A percentile compares a stretch with the other conserved stretches of the same genome.
Evolutionary conservation across 2,329 filamentous ascomycete species (phyloP).

Genomic region (Apiospora sp.): DNA sequence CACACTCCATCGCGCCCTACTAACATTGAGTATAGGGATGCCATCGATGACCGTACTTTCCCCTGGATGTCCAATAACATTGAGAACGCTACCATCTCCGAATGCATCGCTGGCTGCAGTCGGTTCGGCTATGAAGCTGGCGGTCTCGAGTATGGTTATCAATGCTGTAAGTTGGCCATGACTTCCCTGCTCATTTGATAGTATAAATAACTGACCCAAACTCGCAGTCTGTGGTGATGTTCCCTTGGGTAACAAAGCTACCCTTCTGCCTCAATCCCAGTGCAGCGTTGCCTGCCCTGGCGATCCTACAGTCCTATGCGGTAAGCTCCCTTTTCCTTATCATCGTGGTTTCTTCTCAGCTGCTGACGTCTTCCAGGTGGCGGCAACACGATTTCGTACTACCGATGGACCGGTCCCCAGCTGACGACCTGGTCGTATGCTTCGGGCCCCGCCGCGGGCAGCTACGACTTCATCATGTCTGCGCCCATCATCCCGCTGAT

Average conservation of each 20-base stretch:
- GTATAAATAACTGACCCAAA: neutral
- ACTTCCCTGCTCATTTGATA: neutral
- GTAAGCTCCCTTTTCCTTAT: constrained; percentile 30
- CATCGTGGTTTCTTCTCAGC: neutral
- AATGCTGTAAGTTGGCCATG: constrained; percentile 40
- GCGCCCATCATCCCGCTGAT: constrained; percentile 64
- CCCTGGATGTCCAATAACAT: constrained; percentile 48
- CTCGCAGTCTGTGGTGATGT: constrained; percentile 46
- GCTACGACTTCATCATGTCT: constrained; percentile 61
- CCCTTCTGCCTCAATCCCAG: constrained; percentile 44
- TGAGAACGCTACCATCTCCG: constrained; percentile 49
- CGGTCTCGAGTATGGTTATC: constrained; percentile 53
- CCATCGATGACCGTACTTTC: constrained; percentile 38
- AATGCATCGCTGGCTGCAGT: constrained; percentile 50
- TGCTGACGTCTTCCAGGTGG: constrained; percentile 36
- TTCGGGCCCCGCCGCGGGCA: constrained; percentile 56
- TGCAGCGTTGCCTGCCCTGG: constrained; percentile 48
- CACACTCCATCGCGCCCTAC: neutral
- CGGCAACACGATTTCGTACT: constrained; percentile 55
- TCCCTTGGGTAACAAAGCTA: neutral
- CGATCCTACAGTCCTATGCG: constrained; percentile 47
- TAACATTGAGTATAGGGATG: constrained; percentile 29
- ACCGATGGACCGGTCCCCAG: constrained; percentile 54
- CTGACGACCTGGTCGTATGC: constrained; percentile 60
- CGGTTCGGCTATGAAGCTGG: constrained; percentile 52